These are phyloP conservation scores for Penicillium paxilli DNA, from an alignment of 495 filamentous ascomycete species.

Conservation along the genomic window DNA sequence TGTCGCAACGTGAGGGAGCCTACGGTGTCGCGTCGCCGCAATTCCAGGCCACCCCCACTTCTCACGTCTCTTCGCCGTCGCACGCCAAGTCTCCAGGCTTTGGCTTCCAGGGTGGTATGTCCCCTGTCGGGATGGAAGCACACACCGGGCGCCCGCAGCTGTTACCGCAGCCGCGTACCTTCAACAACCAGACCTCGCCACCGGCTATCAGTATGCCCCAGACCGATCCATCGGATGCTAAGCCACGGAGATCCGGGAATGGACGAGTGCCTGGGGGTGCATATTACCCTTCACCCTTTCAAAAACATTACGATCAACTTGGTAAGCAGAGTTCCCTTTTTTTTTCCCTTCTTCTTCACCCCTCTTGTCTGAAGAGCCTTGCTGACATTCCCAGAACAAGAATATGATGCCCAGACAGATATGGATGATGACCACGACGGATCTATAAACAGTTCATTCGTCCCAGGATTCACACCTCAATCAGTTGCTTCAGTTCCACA, in stretches of 20 bases:
- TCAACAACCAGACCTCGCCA: slow-evolving; percentile 38
- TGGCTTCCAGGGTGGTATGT: slow-evolving; percentile 65
- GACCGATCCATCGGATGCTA: slow-evolving; percentile 37
- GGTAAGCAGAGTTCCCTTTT: slow-evolving; percentile 62
- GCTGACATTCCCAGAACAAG: slow-evolving; percentile 74
- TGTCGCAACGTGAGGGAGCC: slow-evolving; percentile 51
- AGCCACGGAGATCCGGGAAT: slow-evolving; percentile 34
- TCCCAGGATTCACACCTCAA: slow-evolving; percentile 53
- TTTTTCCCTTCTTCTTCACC: background rate
- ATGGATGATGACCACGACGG: slow-evolving; percentile 82
- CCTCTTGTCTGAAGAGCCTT: no score
- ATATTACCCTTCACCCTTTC: slow-evolving; percentile 83
- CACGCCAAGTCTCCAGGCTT: slow-evolving; percentile 71
- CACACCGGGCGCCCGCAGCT: slow-evolving; percentile 54
- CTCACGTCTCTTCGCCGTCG: slow-evolving; percentile 74
- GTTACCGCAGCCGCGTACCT: slow-evolving; percentile 41
- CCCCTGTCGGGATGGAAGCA: slow-evolving; percentile 66
- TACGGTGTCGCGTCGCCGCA: slow-evolving; percentile 56
- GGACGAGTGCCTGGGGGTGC: slow-evolving; percentile 44
- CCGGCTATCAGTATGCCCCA: slow-evolving; percentile 44
- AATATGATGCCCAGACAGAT: slow-evolving; percentile 96
- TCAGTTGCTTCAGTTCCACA: slow-evolving; percentile 45
- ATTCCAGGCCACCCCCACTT: slow-evolving; percentile 78
- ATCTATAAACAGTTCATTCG: slow-evolving; percentile 67
- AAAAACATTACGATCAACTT: slow-evolving; percentile 95